Evolutionary conservation across 345 rosid species (phyloP).

Genomic region (Lagerstroemia speciosa): DNA sequence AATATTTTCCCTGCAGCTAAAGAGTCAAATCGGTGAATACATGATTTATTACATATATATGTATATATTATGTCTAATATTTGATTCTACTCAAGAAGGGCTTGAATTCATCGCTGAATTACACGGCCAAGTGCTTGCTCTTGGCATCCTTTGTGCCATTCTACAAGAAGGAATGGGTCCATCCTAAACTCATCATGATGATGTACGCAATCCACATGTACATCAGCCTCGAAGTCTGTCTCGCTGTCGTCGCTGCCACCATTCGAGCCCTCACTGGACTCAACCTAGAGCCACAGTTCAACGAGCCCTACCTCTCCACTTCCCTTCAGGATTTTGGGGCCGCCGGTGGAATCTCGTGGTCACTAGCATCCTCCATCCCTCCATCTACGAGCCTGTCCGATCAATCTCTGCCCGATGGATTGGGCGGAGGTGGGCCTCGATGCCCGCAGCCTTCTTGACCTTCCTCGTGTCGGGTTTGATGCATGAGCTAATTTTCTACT

Average conservation of each 20-base stretch:
- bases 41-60: no score
- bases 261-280: conserved; percentile 3
- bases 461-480: conserved; percentile 17
- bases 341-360: conserved; percentile 21
- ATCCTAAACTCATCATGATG: conserved; percentile 4
- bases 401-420: neutral
- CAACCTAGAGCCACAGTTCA: conserved; percentile 17
- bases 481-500: conserved; percentile 21
- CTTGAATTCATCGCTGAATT: conserved; percentile 12
- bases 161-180: neutral
- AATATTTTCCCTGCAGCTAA: no score
- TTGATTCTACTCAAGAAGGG: neutral
- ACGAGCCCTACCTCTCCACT: conserved; percentile 20
- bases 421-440: conserved; percentile 6
- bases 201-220: conserved; percentile 11
- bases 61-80: no score
- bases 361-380: conserved; percentile 13
- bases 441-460: neutral
- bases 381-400: conserved; percentile 13
- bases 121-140: neutral
- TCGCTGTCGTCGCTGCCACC: conserved; percentile 1
- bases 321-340: conserved; percentile 25
- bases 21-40: no score
- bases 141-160: conserved; percentile 6
- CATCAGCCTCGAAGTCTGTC: conserved; percentile 1